These are phyloP conservation scores for Eucalyptus tenuipes DNA, from an alignment of 345 rosid genomes.

Conservation along the genomic window DNA sequence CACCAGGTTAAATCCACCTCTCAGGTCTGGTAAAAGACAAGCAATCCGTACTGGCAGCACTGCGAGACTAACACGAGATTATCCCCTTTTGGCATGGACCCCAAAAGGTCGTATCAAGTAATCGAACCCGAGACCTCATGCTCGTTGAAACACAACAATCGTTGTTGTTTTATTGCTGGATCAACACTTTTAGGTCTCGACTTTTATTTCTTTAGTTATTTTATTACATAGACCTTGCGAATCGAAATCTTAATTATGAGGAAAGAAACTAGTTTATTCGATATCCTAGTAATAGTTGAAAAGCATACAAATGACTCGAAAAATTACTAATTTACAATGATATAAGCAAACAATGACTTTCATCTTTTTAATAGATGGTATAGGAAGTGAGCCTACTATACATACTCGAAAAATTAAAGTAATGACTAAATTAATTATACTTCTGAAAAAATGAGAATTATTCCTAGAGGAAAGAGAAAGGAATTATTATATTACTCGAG, in stretches of 20 bases:
- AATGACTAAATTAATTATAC: background rate
- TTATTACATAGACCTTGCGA: background rate
- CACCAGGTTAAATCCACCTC: background rate
- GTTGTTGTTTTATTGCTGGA: background rate
- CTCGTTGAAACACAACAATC: background rate
- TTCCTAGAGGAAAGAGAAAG: background rate
- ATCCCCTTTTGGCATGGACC: background rate
- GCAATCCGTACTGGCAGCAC: background rate
- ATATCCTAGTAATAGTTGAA: background rate
- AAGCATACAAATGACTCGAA: background rate
- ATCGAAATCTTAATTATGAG: background rate
- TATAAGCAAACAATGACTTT: background rate
- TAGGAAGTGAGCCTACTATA: background rate
- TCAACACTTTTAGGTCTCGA: background rate
- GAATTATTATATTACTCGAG: background rate
- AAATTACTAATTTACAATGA: background rate
- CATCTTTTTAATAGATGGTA: background rate
- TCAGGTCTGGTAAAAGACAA: background rate
- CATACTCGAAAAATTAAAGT: background rate
- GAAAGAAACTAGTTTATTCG: background rate
- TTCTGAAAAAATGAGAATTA: background rate
- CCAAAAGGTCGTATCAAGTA: background rate
- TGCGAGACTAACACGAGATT: background rate
- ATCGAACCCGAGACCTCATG: background rate
- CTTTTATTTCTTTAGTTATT: background rate